Conservation (phyloP, 164 flowering plant genomes). For the Echeveria elegans region DNA sequence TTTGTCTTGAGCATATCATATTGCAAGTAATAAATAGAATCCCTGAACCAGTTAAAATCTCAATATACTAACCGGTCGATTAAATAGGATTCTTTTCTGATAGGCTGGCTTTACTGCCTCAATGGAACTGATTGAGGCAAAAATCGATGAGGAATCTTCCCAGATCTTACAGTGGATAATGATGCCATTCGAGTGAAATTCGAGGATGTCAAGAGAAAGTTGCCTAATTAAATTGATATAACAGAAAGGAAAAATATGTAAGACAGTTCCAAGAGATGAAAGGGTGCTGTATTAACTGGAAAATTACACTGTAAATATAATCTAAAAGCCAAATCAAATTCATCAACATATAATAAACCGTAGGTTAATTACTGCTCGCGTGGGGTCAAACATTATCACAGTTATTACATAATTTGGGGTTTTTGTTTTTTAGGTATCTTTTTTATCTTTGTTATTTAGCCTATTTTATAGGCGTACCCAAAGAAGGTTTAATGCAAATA, state of each 20-base stretch:
- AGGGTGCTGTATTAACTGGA: background rate
- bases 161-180: slow-evolving; percentile 39
- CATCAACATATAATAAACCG: no score
- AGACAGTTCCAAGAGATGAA: background rate
- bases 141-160: slow-evolving; percentile 40
- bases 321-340: no score
- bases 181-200: slow-evolving; percentile 26
- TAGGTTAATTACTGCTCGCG: no score
- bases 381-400: no score
- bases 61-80: slow-evolving; percentile 34
- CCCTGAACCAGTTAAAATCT: background rate
- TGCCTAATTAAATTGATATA: slow-evolving; percentile 25
- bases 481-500: no score
- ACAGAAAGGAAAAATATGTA: no score
- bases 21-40: background rate
- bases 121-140: slow-evolving; percentile 27
- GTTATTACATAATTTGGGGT: no score
- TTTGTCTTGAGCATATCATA: background rate
- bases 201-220: slow-evolving; percentile 29
- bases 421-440: no score
- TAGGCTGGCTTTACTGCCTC: slow-evolving; percentile 32
- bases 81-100: slow-evolving; percentile 29
- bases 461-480: no score
- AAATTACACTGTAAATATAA: background rate
- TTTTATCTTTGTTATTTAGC: no score